Conservation (phyloP, 805 yeast genomes). For the Jamesozyma hellenica region DNA sequence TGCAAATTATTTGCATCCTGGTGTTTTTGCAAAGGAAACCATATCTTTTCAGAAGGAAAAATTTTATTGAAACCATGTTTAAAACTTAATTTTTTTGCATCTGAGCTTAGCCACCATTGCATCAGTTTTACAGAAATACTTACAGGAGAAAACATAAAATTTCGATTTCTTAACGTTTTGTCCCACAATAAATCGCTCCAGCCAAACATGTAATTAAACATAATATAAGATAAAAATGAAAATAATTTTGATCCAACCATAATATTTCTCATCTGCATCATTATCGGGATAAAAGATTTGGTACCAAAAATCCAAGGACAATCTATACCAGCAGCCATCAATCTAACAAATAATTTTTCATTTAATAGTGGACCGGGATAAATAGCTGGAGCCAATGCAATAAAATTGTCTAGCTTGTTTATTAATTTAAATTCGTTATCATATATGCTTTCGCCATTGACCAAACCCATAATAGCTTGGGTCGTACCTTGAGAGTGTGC, state of each 20-base stretch:
- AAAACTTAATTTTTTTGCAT: conserved; percentile 34
- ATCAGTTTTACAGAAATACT: conserved; percentile 70
- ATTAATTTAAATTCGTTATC: conserved; percentile 32
- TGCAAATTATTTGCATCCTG: conserved; percentile 12
- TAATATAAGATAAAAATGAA: conserved; percentile 58
- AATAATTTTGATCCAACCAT: conserved; percentile 44
- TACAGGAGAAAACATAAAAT: conserved; percentile 79
- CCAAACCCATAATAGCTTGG: conserved; percentile 63
- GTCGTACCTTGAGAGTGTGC: conserved; percentile 95
- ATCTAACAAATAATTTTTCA: conserved; percentile 48
- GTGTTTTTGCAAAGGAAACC: conserved; percentile 36
- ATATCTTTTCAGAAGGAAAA: conserved; percentile 41
- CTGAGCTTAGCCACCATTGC: conserved; percentile 80
- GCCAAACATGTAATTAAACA: conserved; percentile 79
- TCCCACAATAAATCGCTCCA: conserved; percentile 84
- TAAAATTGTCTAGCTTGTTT: conserved; percentile 51
- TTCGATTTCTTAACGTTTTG: conserved; percentile 50
- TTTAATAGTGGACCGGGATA: conserved; percentile 73
- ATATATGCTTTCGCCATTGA: conserved; percentile 32
- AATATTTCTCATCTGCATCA: conserved; percentile 48
- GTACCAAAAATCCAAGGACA: conserved; percentile 56
- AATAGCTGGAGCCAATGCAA: conserved; percentile 84
- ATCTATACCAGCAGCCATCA: conserved; percentile 46
- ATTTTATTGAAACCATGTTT: conserved; percentile 31
- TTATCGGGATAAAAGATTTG: conserved; percentile 65